Evolutionary conservation across 108 stramenopile genomes (phyloP).

Genomic region (Chaetoceros muelleri): DNA sequence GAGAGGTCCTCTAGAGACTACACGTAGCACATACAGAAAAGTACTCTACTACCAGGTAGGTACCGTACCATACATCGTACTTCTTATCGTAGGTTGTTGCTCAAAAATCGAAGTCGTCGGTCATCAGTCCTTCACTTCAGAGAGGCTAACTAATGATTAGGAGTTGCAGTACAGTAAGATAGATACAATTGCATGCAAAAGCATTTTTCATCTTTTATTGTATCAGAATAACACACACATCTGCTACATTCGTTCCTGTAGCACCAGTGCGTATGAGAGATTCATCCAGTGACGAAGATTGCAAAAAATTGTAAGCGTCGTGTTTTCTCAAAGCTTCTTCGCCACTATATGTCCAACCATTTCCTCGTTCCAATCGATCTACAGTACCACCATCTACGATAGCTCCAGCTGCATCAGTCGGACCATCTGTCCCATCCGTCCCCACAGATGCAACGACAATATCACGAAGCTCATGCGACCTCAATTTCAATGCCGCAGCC

Average conservation of each 20-base stretch:
- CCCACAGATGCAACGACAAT: constrained; percentile 65
- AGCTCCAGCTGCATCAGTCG: constrained; percentile 85
- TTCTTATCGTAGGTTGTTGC: too few species aligned
- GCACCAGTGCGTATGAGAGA: constrained; percentile 63
- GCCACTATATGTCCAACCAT: constrained; percentile 22
- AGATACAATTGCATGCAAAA: not conserved
- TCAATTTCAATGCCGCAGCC: constrained; percentile 46
- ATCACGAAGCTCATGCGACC: constrained; percentile 42
- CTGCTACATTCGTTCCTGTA: constrained; percentile 82
- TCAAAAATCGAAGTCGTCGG: too few species aligned
- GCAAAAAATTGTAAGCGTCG: constrained; percentile 54
- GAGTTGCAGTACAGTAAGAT: too few species aligned
- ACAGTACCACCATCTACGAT: constrained; percentile 65
- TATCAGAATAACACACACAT: constrained; percentile 66
- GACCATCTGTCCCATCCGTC: constrained; percentile 85
- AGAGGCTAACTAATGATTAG: too few species aligned
- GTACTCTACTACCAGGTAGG: too few species aligned
- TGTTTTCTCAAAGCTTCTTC: constrained; percentile 47
- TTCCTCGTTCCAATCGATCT: constrained; percentile 13
- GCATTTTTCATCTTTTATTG: constrained; percentile 4
- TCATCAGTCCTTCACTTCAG: too few species aligned
- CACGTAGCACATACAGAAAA: too few species aligned
- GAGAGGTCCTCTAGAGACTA: too few species aligned
- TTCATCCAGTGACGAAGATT: constrained; percentile 10
- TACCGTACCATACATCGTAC: too few species aligned